phyloP scores from a whole-genome alignment of 2,329 filamentous ascomycete species.

The Alternaria arbusti region DNA sequence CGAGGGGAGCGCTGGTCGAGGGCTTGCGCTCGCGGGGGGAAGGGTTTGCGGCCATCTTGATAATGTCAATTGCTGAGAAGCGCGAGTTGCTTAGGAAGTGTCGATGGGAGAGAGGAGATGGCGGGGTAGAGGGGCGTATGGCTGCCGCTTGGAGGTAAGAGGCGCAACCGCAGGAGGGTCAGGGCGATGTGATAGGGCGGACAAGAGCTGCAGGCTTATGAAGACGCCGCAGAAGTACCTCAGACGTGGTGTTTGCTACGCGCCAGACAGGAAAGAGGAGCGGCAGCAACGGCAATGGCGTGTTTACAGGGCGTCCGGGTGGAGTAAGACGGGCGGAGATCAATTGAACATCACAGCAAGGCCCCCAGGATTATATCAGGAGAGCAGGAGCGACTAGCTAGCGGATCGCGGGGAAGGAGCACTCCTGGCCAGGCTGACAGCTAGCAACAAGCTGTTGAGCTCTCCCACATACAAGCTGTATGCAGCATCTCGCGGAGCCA shows the following conservation, averaged over 20 bases:
- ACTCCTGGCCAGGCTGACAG: constrained; percentile 14
- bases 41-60: constrained; percentile 40
- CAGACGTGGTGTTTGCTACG: not conserved
- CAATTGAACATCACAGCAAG: not conserved
- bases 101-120: constrained; percentile 31
- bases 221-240: constrained; percentile 3
- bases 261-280: not conserved
- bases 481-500: constrained; percentile 23
- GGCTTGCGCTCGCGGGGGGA: constrained; percentile 76
- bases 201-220: constrained; percentile 6
- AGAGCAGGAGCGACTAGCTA: constrained; percentile 7
- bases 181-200: not conserved
- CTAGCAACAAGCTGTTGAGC: constrained; percentile 31
- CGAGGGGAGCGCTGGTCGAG: constrained; percentile 81
- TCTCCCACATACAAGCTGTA: constrained; percentile 25
- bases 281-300: constrained; percentile 5
- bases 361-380: constrained; percentile 6
- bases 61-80: constrained; percentile 37
- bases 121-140: constrained; percentile 32
- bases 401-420: constrained; percentile 7
- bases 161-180: constrained; percentile 5
- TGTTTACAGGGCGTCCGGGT: not conserved
- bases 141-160: constrained; percentile 6
- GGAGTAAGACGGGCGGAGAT: not conserved
- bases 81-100: constrained; percentile 31